Conservation (phyloP, 768 basidiomycete species). For the Hericium rajendrae region DNA sequence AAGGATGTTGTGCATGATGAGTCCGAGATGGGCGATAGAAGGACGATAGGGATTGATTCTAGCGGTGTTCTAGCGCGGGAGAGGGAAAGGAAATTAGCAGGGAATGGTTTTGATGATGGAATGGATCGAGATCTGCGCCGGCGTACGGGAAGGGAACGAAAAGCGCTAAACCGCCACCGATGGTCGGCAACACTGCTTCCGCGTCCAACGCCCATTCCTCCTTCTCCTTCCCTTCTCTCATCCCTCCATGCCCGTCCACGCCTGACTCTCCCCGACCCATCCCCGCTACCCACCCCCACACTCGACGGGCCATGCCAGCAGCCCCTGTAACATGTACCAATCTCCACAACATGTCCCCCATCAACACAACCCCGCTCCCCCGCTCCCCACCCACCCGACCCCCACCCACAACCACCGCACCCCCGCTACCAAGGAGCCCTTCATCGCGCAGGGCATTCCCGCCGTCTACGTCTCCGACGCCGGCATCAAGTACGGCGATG, state of each 20-base stretch:
- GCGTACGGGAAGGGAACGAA: not conserved
- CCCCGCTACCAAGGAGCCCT: constrained; percentile 39
- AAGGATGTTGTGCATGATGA: not conserved
- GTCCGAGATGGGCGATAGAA: constrained; percentile 6
- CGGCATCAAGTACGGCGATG: constrained; percentile 59
- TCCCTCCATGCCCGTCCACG: constrained; percentile 18
- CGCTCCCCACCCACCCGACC: constrained; percentile 16
- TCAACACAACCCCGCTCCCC: constrained; percentile 34
- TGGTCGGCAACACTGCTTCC: not conserved
- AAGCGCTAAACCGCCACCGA: not conserved
- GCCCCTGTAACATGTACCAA: constrained; percentile 43
- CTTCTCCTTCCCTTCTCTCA: constrained; percentile 14
- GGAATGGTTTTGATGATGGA: not conserved
- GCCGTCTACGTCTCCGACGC: constrained; percentile 65
- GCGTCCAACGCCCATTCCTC: not conserved
- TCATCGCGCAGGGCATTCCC: constrained; percentile 65
- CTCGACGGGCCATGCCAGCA: constrained; percentile 35
- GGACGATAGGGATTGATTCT: not conserved
- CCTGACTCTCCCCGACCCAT: constrained; percentile 34
- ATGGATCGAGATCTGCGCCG: not conserved
- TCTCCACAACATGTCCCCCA: constrained; percentile 2
- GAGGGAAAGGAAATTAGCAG: not conserved
- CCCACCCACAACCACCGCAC: constrained; percentile 10
- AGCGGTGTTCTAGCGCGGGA: not conserved
- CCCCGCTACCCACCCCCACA: constrained; percentile 5